Evolutionary conservation across 225 moss, liverwort and hornwort genomes (phyloP), one percentile per base, ranked within the genome.

Genomic region (Thuidium tamariscinum): DNA sequence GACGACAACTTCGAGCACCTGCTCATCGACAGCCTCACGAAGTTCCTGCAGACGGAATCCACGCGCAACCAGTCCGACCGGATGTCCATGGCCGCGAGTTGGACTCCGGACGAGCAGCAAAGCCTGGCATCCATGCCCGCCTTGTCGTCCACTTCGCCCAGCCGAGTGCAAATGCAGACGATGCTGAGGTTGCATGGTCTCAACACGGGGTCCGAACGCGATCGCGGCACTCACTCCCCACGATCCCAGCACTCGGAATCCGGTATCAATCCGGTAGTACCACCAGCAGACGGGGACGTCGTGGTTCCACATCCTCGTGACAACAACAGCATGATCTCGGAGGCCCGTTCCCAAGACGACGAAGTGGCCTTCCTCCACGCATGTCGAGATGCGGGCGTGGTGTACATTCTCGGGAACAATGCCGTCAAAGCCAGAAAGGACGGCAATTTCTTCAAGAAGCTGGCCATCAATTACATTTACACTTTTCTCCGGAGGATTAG

Each of bases 381-480:
- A 4, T 89, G 95, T 65, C 88, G 74, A 82, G 95, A 95, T 0
- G 90, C 93, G 0, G 98, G 98, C 17, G 95, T 99, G 54, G 98
- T 99, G 64, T 97, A 97, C 91, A 89, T 99, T n/a, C 94, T 99
- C 11, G 98, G 98, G 44, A 99, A 95, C 85, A 94, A 90, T n/a
- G 66, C 90, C 9, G 87, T 99, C 4, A 91, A 88, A 77, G 95
- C 98, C 12, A 84, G 91, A 46, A 92, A 89, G 74, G 94, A 92
- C 65, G 89, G 90, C 0, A 82, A 86, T 1, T 84, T 93, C 20
- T 21, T 94, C 41, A 96, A 97, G 82, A 96, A 85, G 73, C 16
- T 97, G 10, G 89, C 84, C 54, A 94, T 99, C 72, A 91, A 99
- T 73, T 95, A 90, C 85, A 85, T 92, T 21, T 98, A 98, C 63